Percentiles rank a stretch among this genome's conserved stretches.
These are phyloP conservation scores for Penstemon davidsonii DNA, from an alignment of 257 asterid species.

Conservation along the genomic window DNA sequence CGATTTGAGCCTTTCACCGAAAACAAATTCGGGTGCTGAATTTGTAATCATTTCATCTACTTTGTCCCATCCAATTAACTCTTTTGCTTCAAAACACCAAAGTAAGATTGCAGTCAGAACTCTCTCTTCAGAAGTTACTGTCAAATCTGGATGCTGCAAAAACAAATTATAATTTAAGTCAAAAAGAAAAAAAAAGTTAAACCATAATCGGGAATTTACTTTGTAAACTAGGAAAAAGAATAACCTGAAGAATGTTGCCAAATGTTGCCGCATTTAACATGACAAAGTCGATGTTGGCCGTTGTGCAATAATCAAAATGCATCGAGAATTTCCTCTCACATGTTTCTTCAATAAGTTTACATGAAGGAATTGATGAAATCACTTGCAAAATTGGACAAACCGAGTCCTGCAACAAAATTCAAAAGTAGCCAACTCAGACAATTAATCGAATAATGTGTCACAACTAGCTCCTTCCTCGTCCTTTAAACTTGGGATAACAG, in stretches of 20 bases:
- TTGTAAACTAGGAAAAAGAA: constrained; percentile 22
- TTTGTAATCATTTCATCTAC: constrained; percentile 55
- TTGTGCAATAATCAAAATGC: constrained; percentile 94
- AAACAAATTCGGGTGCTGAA: constrained; percentile 55
- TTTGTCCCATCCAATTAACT: constrained; percentile 68
- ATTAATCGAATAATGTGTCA: constrained; percentile 55
- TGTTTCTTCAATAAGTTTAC: constrained; percentile 90
- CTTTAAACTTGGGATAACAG: constrained; percentile 83
- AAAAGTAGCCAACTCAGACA: constrained; percentile 47
- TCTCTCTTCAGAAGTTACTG: constrained; percentile 93
- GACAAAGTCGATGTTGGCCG: constrained; percentile 85
- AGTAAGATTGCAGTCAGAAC: constrained; percentile 80
- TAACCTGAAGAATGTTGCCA: constrained; percentile 83
- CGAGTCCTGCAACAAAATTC: constrained; percentile 90
- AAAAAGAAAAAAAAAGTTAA: neutral
- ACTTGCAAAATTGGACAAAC: constrained; percentile 90
- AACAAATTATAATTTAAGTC: neutral
- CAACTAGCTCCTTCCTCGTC: constrained; percentile 79
- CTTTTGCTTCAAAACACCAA: constrained; percentile 75
- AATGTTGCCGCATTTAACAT: constrained; percentile 78
- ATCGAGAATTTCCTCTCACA: constrained; percentile 82
- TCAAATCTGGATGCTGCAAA: constrained; percentile 90
- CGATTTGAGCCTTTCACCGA: constrained; percentile 59
- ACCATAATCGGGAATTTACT: neutral
- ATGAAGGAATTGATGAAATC: constrained; percentile 76